phyloP scores from a whole-genome alignment of 257 asterid species.

The Anisodus acutangulus region DNA sequence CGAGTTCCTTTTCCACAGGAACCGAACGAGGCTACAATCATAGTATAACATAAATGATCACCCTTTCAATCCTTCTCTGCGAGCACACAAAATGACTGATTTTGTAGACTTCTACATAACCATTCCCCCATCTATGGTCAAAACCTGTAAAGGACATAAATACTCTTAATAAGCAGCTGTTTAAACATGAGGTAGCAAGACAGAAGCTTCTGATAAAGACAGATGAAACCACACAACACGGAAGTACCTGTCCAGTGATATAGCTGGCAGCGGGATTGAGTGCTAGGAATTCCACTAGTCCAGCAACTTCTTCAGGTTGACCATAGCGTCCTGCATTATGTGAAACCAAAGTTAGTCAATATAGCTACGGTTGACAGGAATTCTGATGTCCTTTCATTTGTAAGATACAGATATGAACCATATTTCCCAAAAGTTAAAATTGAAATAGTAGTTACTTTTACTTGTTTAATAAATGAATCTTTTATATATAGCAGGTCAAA shows the following conservation, averaged over 20 bases:
- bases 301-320: constrained; percentile 63
- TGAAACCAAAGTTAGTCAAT: background rate
- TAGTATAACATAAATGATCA: background rate
- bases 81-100: background rate
- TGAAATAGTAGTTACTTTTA: background rate
- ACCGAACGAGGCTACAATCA: background rate
- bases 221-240: background rate
- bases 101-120: constrained; percentile 60
- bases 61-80: background rate
- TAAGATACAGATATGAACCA: background rate
- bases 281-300: constrained; percentile 53
- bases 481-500: background rate
- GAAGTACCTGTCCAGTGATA: constrained; percentile 90
- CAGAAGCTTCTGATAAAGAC: background rate
- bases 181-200: background rate
- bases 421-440: background rate
- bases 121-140: constrained; percentile 96
- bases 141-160: constrained; percentile 54
- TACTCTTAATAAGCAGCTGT: background rate
- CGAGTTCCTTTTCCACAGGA: background rate
- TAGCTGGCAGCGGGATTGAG: constrained; percentile 72
- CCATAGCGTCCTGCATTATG: constrained; percentile 48
- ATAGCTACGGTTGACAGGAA: no score
- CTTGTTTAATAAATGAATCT: background rate
- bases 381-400: background rate